Base-by-base conservation (phyloP, 1,139 yeast genomes). In the Sugiyamaella xylanicola region DNA sequence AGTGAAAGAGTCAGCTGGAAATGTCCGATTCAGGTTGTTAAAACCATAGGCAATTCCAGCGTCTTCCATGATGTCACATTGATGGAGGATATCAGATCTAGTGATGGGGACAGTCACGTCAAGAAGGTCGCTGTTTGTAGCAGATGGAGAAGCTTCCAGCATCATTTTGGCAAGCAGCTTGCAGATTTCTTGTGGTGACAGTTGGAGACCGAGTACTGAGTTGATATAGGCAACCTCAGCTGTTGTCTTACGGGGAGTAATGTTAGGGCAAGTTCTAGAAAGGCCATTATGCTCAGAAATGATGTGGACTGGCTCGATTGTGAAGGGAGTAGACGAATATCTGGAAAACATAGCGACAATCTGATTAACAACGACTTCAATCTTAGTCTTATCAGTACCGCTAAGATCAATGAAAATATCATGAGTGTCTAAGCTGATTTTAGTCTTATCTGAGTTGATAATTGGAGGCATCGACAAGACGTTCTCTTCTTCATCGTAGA, bases 11-110 rank as follows among this genome's bases (percentile, higher is more conserved):
- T 92, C 80, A 63, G 84, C 77, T 59, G 96, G 95, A 71, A 87
- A 87, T 55, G 96, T 85, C 74, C 86, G 89, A 61, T 80, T 80
- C 69, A 95, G 80, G 72, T 89, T 90, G 75, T 92, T 88, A 79
- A 86, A 95, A 58, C 99, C 99, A 71, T 91, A 95, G 36, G 91
- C 96, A 70, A 95, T 87, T 53, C 97, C 99, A 48, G 92, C 97
- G 73, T 95, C 99, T 74, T 95, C 99, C 96, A 95, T 88, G 64
- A 95, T 87, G 74, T 95, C 99, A 79, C 99, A 93, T 73, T 91
- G 96, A 74, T 95, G 99, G 68, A 95, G 81, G 61, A 95, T 83
- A 73, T 95, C 99, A 8, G 98, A 85, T 77, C 99, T 86, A 47
- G 99, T 93, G 65, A 90, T 85, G 63, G 99, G 99, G 59, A 93